phyloP scores from a whole-genome alignment of 352 stramenopile species.

The Globisporangium paroecandrum region DNA sequence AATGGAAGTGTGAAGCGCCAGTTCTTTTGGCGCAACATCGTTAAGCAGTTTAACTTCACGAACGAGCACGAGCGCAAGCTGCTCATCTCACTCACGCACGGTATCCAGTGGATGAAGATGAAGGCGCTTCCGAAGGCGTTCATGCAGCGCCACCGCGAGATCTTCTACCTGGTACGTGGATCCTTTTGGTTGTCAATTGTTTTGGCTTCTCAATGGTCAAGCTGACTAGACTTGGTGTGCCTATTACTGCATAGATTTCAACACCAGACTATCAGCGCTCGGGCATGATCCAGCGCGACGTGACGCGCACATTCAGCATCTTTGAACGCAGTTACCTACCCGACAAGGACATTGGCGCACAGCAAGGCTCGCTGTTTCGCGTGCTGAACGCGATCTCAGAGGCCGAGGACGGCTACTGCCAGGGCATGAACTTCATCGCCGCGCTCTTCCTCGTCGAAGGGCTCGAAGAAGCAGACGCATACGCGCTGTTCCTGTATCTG shows the following conservation, averaged over 20 bases:
- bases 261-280: conserved; percentile 66
- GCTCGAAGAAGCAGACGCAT: conserved; percentile 73
- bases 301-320: conserved; percentile 85
- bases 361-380: conserved; percentile 68
- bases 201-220: background rate
- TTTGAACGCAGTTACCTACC: conserved; percentile 53
- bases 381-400: conserved; percentile 81
- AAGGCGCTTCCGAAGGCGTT: conserved; percentile 44
- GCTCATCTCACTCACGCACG: conserved; percentile 61
- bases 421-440: conserved; percentile 89
- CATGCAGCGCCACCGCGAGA: conserved; percentile 65
- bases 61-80: conserved; percentile 55
- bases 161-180: conserved; percentile 61
- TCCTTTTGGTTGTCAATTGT: background rate
- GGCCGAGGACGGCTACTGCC: conserved; percentile 79
- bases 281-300: conserved; percentile 68
- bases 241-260: conserved; percentile 31
- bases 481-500: conserved; percentile 79
- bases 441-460: conserved; percentile 83
- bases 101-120: conserved; percentile 67
- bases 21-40: conserved; percentile 74
- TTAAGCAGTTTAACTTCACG: conserved; percentile 80
- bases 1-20: conserved; percentile 30
- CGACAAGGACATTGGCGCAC: conserved; percentile 37
- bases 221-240: background rate